Percentiles rank a stretch among this genome's conserved stretches.
Conservation (phyloP, 192 early-diverging fungal species). For the Chytriomyces sp. region DNA sequence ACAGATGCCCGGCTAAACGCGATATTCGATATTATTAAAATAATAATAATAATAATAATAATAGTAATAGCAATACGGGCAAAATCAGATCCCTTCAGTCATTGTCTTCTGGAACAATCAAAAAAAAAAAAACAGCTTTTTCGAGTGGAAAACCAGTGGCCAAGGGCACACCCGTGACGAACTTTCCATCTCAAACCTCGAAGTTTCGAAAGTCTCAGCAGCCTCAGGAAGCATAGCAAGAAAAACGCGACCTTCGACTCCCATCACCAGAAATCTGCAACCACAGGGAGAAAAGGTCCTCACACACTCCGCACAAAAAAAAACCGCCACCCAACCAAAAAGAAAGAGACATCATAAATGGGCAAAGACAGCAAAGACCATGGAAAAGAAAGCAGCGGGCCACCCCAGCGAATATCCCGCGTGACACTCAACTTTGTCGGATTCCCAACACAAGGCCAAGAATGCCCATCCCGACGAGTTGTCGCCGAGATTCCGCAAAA, state of each 20-base stretch:
- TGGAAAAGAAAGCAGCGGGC: neutral
- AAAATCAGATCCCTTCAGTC: neutral
- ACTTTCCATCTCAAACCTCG: too few species aligned
- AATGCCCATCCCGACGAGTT: slow-evolving; percentile 35
- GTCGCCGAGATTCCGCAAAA: slow-evolving; percentile 38
- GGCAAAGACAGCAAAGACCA: slow-evolving; percentile 24
- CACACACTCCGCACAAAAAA: neutral
- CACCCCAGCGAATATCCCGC: slow-evolving; percentile 13
- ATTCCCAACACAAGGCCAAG: slow-evolving; percentile 28
- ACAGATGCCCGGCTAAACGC: too few species aligned
- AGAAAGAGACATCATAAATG: slow-evolving; percentile 1
- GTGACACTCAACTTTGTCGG: slow-evolving; percentile 45
- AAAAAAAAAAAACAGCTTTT: too few species aligned
- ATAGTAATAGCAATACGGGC: neutral
- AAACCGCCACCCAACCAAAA: neutral
- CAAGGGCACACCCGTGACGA: too few species aligned
- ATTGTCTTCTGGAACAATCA: neutral
- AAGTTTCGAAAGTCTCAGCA: too few species aligned
- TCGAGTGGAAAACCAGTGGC: too few species aligned
- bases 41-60: too few species aligned
- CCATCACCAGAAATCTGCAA: too few species aligned
- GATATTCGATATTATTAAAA: too few species aligned
- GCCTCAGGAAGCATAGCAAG: too few species aligned
- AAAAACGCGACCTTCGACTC: too few species aligned
- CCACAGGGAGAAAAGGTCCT: too few species aligned